Evolutionary conservation across 345 rosid genomes (phyloP), one percentile per base, ranked within the genome.

Genomic region (Hirschfeldia incana): DNA sequence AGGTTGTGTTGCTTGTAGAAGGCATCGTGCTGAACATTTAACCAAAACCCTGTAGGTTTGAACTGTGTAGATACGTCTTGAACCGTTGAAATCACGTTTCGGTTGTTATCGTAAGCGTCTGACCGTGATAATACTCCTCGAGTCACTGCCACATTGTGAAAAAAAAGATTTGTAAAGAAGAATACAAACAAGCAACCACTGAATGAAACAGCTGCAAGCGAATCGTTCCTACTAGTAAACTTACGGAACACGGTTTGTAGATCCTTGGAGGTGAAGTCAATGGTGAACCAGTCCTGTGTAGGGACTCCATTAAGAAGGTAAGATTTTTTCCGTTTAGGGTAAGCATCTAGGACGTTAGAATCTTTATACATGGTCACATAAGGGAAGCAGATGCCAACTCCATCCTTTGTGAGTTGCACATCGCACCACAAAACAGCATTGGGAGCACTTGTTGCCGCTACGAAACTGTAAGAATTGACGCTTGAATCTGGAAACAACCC

Each of bases 351-450:
- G 36, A 90, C 78, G 63, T 53, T 49, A 63, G 97, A 87, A 75
- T 74, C 78, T 80, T 90, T 89, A 0, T 79, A 57, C 73, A 95
- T 86, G 34, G 17, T 82, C 60, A 95, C 39, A 79, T 89, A 81
- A 71, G 98, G 88, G 68, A 85, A 81, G 68, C 99, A 95, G 76
- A 95, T 86, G 26, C 98, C 99, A 51, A 51, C 72, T 33, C 29
- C 76, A 82, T 95, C 99, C 76, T 91, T 95, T 6, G 96, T 90
- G 30, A 95, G 84, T 78, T 95, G 99, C 58, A 95, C 88, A 80
- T 95, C 96, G 83, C 99, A 95, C 97, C 92, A 93, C 3, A 85
- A 70, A 49, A 88, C 61, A 37, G 84, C 71, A 82, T 78, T 63
- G 0, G 84, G 16, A 1, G 73, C 70, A 81, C 98, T 81, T 7